phyloP scores from a whole-genome alignment of 805 yeast species.

The Candida qinlingensis region DNA sequence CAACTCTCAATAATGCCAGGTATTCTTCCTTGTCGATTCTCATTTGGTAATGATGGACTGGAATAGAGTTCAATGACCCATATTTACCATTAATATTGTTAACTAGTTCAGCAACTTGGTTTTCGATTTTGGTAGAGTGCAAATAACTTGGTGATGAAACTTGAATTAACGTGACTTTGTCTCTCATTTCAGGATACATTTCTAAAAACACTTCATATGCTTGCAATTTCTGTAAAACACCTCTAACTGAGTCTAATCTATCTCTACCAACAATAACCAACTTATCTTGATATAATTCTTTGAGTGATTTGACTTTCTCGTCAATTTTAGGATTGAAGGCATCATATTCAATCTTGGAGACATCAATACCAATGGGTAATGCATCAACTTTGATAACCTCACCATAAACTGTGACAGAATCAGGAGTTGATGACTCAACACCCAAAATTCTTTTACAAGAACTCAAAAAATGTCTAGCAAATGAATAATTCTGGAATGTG shows the following conservation, averaged over 20 bases:
- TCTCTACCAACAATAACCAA: conserved; percentile 92
- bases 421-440: conserved; percentile 41
- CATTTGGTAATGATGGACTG: conserved; percentile 90
- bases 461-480: conserved; percentile 85
- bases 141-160: conserved; percentile 69
- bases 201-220: conserved; percentile 86
- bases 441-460: conserved; percentile 88
- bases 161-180: conserved; percentile 82
- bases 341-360: conserved; percentile 58
- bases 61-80: conserved; percentile 78
- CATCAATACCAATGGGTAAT: conserved; percentile 87
- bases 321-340: conserved; percentile 43
- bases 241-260: conserved; percentile 84
- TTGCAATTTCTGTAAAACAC: conserved; percentile 87
- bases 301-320: conserved; percentile 59
- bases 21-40: conserved; percentile 85
- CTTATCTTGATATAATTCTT: conserved; percentile 54
- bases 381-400: conserved; percentile 67
- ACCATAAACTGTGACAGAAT: conserved; percentile 67
- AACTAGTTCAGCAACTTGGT: conserved; percentile 77
- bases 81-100: conserved; percentile 77
- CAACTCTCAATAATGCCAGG: conserved; percentile 78
- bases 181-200: conserved; percentile 90
- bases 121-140: conserved; percentile 58
- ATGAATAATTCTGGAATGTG: conserved; percentile 81